These are phyloP conservation scores for Vitis cinerea DNA, from an alignment of 164 flowering plant genomes.

Conservation along the genomic window DNA sequence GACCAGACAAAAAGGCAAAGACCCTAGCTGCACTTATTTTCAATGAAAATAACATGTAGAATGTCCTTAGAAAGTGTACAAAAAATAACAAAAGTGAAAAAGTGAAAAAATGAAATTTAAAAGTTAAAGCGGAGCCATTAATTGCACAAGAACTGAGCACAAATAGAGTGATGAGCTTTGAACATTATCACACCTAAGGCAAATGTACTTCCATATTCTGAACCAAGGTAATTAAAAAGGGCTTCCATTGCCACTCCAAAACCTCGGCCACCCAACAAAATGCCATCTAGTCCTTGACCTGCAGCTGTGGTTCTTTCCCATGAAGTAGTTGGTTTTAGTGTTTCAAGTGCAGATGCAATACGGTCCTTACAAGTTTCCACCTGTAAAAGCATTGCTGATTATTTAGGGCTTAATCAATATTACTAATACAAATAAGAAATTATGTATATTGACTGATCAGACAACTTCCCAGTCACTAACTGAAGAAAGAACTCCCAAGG, in stretches of 20 bases:
- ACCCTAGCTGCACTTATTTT: constrained; percentile 70
- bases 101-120: background rate
- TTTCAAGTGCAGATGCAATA: constrained; percentile 88
- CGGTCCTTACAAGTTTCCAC: constrained; percentile 96
- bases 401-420: background rate
- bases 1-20: constrained; percentile 95
- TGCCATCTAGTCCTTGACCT: constrained; percentile 83
- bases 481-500: background rate
- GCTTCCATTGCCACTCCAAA: constrained; percentile 97
- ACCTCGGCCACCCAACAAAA: constrained; percentile 90
- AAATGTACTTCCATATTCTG: constrained; percentile 95
- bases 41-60: constrained; percentile 6
- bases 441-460: background rate
- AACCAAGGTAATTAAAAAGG: constrained; percentile 79
- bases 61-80: constrained; percentile 2
- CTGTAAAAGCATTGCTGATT: constrained; percentile 33
- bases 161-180: constrained; percentile 1
- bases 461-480: background rate
- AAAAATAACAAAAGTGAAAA: background rate
- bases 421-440: background rate
- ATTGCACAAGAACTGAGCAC: constrained; percentile 1
- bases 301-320: constrained; percentile 87
- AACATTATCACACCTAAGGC: constrained; percentile 66
- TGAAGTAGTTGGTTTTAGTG: constrained; percentile 86
- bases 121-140: background rate